Conservation (phyloP, 805 yeast species). For the Zygotorulaspora sp. region DNA sequence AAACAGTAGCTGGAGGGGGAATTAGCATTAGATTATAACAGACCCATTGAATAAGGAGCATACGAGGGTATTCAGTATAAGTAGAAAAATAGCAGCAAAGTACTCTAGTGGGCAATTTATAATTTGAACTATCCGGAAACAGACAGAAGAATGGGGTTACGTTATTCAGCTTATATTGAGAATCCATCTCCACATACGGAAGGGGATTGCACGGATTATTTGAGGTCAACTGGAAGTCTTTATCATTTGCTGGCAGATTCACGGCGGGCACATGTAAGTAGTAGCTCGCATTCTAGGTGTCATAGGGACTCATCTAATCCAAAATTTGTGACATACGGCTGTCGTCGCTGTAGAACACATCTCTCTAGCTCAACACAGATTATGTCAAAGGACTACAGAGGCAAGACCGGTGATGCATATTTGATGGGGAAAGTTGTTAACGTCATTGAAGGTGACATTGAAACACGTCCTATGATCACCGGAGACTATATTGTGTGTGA, state of each 20-base stretch:
- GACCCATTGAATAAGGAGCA: slow-evolving; percentile 1
- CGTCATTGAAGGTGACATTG: slow-evolving; percentile 36
- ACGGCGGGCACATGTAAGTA: slow-evolving; percentile 10
- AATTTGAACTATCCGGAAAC: too few relatives aligned
- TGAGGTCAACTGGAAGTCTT: slow-evolving; percentile 7
- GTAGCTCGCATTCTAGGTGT: slow-evolving; percentile 8
- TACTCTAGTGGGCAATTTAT: too few relatives aligned
- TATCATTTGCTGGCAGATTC: slow-evolving; percentile 13
- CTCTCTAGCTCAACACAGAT: slow-evolving; percentile 31
- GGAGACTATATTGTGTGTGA: slow-evolving; percentile 57
- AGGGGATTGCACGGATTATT: slow-evolving; percentile 5
- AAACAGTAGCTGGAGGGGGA: background rate
- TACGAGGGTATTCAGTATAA: background rate
- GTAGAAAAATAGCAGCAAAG: too few relatives aligned
- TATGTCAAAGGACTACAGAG: slow-evolving; percentile 45
- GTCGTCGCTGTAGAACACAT: slow-evolving; percentile 32
- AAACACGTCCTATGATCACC: slow-evolving; percentile 50
- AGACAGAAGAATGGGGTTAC: slow-evolving; percentile 27
- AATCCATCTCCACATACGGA: slow-evolving; percentile 14
- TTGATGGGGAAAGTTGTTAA: slow-evolving; percentile 49
- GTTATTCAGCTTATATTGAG: slow-evolving; percentile 30
- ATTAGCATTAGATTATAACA: background rate
- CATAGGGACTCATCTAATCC: slow-evolving; percentile 10
- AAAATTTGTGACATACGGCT: slow-evolving; percentile 31
- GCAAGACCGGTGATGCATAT: slow-evolving; percentile 55